Base-by-base conservation (phyloP, 495 filamentous ascomycete species). In the Daldinia concentrica region DNA sequence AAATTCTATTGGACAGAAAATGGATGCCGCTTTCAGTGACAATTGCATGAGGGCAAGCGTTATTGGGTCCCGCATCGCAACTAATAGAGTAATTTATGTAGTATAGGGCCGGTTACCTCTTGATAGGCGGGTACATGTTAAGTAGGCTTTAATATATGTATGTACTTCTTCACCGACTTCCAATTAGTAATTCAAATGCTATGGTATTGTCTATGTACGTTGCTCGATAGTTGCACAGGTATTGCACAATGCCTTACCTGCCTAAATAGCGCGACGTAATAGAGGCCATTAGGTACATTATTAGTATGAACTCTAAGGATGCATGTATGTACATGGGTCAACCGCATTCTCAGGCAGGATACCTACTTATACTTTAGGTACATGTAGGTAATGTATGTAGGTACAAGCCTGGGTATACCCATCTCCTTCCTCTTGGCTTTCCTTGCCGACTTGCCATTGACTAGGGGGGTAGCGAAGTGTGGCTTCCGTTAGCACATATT, bases 21-120 rank as follows among this genome's bases (percentile, higher is more conserved):
- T 19, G 29, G 62, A 55, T 71, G 15, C 63, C 58, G 58, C 34
- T 66, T 71, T 66, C 58, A 36, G 68, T 41, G 48, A 15, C 27
- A 51, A 36, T 32, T 71, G 57, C 62, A 71, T 71, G 22, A 41
- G 52, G 29, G 39, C 29, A 57, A 26, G 37, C 43, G 43, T 48
- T 19, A 24, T 48, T 48, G 17, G 43, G 43, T 48, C 17, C 17
- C 6, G n/a, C 41, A 19, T 17, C n/a, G 41, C 30, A 29, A 7
- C 27, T 32, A 32, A 29, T 8, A 0, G 6, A 45, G 27, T 41
- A 39, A 3, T 39, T n/a, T 5, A 39, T 41, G 15, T 6, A 41
- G 37, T n/a, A 41, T 41, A n/a, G 15, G 15, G 15, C 37, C 6
- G 37, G 37, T n/a, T 41, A 45, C 30, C 26, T 27, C 37, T 45